Conservation (phyloP, 176 grass and related monocot species). For the Aegilops sharonensis region DNA sequence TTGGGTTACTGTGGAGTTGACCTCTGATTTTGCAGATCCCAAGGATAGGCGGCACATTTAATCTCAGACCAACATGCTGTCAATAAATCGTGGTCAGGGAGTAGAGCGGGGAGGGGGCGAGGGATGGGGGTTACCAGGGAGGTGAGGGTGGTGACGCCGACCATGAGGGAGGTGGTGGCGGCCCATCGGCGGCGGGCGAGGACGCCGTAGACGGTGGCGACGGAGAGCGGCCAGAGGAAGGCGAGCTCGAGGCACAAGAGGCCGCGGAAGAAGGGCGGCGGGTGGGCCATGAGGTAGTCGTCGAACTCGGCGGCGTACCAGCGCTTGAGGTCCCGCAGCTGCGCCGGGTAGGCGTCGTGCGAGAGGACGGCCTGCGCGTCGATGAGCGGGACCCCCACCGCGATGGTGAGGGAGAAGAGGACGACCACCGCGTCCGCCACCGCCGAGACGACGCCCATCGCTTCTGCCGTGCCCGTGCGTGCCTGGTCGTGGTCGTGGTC, state of each 20-base stretch:
- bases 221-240: conserved; percentile 78
- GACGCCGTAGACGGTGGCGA: conserved; percentile 71
- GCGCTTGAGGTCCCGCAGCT: conserved; percentile 44
- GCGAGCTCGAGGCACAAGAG: conserved; percentile 60
- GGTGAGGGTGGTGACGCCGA: conserved; percentile 60
- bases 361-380: conserved; percentile 60
- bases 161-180: conserved; percentile 73
- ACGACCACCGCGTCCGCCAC: conserved; percentile 40
- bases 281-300: conserved; percentile 63
- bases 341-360: conserved; percentile 36
- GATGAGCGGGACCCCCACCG: conserved; percentile 51
- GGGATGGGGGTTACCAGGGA: conserved; percentile 53
- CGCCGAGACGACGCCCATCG: conserved; percentile 54
- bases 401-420: conserved; percentile 55
- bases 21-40: conserved; percentile 10
- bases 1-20: neutral
- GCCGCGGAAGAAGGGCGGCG: conserved; percentile 60
- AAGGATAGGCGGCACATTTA: neutral
- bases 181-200: conserved; percentile 59
- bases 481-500: too few relatives aligned
- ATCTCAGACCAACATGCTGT: neutral
- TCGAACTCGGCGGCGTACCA: conserved; percentile 64
- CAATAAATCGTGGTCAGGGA: neutral
- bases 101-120: neutral
- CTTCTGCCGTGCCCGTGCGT: neutral